Base-by-base conservation (phyloP, 331 rosid species). In the Quercus tomentella region DNA sequence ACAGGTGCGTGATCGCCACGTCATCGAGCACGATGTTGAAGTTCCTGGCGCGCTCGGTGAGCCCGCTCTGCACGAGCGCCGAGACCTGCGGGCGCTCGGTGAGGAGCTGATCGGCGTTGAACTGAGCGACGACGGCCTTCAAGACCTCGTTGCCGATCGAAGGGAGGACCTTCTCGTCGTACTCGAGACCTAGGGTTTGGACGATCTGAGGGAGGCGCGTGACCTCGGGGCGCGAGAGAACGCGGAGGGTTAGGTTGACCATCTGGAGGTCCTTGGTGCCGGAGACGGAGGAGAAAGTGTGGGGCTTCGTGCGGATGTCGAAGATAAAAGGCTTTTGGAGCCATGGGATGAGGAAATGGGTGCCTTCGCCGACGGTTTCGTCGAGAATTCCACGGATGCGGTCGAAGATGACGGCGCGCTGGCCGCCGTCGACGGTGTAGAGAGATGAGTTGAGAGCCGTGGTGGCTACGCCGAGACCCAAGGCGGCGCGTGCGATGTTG, bases 91-190 rank as follows among this genome's bases (percentile, higher is more conserved):
- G 92, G 7, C 92, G 81, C 75, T 88, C 92, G 0, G 92, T 88
- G 14, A 88, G 79, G 58, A 88, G 89, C 89, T 88, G 91, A 25
- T 88, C 91, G 45, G 91, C 91, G 72, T 88, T 88, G 83, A 88
- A 88, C 49, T 88, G 91, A 12, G 91, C 91, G 1, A 88, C 91
- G 15, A 83, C 92, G 61, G 92, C 82, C 54, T 88, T 88, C 33
- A 88, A 55, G 0, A 88, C 92, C 85, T 88, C 92, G 58, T 88
- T 88, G 0, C 92, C 92, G 41, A 88, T 88, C 8, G 92, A 88
- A 3, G 92, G 92, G 26, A 88, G 89, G 72, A 88, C 92, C 80
- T 88, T 88, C 87, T 88, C 92, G 74, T 88, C 92, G 80, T 88
- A 88, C 73, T 88, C 92, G 23, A 88, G 89, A 5, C 92, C 92